Base-by-base conservation (phyloP, 1,139 yeast species). In the Zygoascus hellenicus region DNA sequence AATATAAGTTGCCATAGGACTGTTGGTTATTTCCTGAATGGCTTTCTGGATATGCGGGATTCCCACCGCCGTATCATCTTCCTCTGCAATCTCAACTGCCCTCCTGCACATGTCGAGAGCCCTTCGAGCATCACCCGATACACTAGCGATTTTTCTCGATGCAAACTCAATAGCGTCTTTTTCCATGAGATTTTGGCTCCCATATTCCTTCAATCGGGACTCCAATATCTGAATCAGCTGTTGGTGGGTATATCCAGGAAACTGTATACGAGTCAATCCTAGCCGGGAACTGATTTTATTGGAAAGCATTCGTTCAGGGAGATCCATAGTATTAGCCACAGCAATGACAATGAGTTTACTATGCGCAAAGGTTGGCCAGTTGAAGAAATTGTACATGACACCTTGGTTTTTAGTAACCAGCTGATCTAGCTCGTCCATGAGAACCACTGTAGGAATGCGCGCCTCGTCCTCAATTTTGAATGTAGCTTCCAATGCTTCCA, bases 261-360 rank as follows among this genome's bases (percentile, higher is more conserved):
- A 94, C 65, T 85, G 88, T 42, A 92, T 77, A 65, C 97, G 77
- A 13, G 88, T 80, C 43, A 90, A 72, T 2, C 99, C 98, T 51
- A 94, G 72, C 56, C 99, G 78, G 0, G 97, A 88, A 1, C 96
- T 83, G 6, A 89, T 85, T 64, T 92, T 92, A 66, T 89, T 90
- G 17, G 95, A 81, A 40, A 92, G 70, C 45, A 83, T 76, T 51
- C 97, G 74, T 62, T 92, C 98, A 0, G 98, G 98, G 45, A 92
- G 70, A 67, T 92, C 97, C 97, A 94, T 89, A 0, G 97, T 90
- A 61, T 94, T 94, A 6, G 97, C 97, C 30, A 92, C 90, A 0
- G 97, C 97, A 43, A 92, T 75, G 1, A 94, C 95, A 48, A 92
- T 79, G 44, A 92, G 71, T 58, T 83, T 83, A 2, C 97, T 89